Conservation (phyloP, 192 early-diverging fungal genomes). For the Phlyctochytrium arcticum region DNA sequence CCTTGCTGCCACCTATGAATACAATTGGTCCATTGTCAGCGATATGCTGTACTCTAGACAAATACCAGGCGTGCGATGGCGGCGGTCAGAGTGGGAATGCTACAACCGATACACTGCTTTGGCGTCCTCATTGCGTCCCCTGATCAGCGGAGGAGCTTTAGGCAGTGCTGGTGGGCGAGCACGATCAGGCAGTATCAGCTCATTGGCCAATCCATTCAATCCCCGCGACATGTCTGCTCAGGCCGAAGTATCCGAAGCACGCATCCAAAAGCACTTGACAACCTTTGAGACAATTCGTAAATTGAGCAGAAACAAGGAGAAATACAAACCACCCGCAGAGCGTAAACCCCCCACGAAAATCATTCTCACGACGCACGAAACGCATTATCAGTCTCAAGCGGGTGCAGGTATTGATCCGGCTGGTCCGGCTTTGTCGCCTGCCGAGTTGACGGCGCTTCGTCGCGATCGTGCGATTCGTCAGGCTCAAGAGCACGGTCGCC, state of each 20-base stretch:
- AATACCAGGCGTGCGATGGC: constrained; percentile 40
- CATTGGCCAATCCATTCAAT: constrained; percentile 24
- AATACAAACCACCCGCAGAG: constrained; percentile 27
- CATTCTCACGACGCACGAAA: constrained; percentile 30
- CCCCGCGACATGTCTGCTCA: constrained; percentile 17
- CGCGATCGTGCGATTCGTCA: constrained; percentile 21
- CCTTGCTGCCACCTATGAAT: constrained; percentile 50
- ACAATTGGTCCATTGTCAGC: constrained; percentile 67
- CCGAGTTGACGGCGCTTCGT: constrained; percentile 6
- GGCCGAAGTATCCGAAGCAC: constrained; percentile 19
- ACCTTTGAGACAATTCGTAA: constrained; percentile 62
- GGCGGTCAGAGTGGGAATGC: constrained; percentile 63
- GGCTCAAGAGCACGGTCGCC: constrained; percentile 23
- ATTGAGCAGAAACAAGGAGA: constrained; percentile 54
- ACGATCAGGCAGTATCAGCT: not conserved
- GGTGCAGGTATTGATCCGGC: constrained; percentile 20
- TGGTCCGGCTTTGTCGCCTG: constrained; percentile 20
- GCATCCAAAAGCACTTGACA: constrained; percentile 45
- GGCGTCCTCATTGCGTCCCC: not conserved
- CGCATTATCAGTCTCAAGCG: constrained; percentile 26
- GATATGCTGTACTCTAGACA: constrained; percentile 55
- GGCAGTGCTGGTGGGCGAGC: no score
- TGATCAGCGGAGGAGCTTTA: not conserved
- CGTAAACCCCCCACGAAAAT: constrained; percentile 23
- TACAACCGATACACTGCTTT: constrained; percentile 43